A percentile compares a stretch with the other conserved stretches of the same genome.
Conservation (phyloP, 1,284 basidiomycete species). For the Meira miltonrushii region DNA sequence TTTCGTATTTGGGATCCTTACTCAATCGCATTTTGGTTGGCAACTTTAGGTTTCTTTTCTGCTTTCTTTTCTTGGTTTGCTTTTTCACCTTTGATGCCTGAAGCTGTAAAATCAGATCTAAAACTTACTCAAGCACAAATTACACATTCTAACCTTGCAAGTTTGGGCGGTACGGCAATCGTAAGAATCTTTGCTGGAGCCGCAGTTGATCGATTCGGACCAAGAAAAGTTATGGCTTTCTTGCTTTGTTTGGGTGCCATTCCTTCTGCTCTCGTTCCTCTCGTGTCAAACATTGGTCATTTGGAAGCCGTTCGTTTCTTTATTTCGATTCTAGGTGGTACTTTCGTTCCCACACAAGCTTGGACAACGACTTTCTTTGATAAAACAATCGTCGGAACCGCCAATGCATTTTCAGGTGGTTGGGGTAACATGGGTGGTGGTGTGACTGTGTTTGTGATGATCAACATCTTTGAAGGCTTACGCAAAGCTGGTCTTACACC, state of each 20-base stretch:
- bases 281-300: slow-evolving; percentile 55
- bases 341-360: slow-evolving; percentile 60
- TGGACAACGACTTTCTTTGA: slow-evolving; percentile 65
- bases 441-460: slow-evolving; percentile 57
- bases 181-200: slow-evolving; percentile 61
- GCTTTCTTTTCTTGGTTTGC: slow-evolving; percentile 64
- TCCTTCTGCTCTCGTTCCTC: slow-evolving; percentile 63
- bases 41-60: slow-evolving; percentile 58
- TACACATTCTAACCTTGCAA: slow-evolving; percentile 62
- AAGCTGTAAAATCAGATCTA: slow-evolving; percentile 62
- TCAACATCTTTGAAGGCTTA: slow-evolving; percentile 55
- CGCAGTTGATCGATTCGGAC: slow-evolving; percentile 59
- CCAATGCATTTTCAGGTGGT: slow-evolving; percentile 43
- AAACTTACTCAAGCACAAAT: slow-evolving; percentile 58
- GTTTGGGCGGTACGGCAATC: slow-evolving; percentile 58
- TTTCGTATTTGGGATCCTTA: slow-evolving; percentile 60
- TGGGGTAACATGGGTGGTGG: slow-evolving; percentile 58
- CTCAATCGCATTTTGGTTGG: slow-evolving; percentile 55
- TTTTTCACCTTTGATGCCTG: slow-evolving; percentile 63
- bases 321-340: slow-evolving; percentile 61
- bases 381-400: slow-evolving; percentile 60
- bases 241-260: slow-evolving; percentile 63
- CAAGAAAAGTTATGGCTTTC: slow-evolving; percentile 62
- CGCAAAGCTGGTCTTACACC: slow-evolving; percentile 54
- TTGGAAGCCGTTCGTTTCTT: slow-evolving; percentile 59